Conservation (phyloP, 768 basidiomycete genomes). For the Cyclocybe cylindracea region DNA sequence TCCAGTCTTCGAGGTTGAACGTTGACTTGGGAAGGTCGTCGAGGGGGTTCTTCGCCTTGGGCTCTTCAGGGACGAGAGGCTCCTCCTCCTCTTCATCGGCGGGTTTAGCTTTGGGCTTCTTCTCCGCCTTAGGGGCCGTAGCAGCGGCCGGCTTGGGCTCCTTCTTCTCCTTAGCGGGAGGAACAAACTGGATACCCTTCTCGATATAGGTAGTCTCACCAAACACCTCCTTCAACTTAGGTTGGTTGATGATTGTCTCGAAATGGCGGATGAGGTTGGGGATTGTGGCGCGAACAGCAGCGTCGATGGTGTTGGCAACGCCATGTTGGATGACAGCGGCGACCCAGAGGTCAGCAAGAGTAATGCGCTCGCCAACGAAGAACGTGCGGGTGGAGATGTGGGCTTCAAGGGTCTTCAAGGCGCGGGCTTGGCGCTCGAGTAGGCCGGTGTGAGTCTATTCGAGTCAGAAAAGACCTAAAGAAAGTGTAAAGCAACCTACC, state of each 20-base stretch:
- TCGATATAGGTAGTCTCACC: constrained; percentile 63
- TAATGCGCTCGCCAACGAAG: constrained; percentile 93
- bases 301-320: constrained; percentile 62
- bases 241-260: constrained; percentile 88
- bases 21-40: constrained; percentile 87
- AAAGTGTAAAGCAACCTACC: constrained; percentile 39
- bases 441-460: constrained; percentile 58
- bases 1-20: constrained; percentile 95
- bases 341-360: constrained; percentile 82
- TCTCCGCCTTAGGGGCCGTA: constrained; percentile 56
- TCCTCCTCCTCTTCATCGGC: constrained; percentile 82
- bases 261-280: constrained; percentile 82
- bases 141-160: constrained; percentile 54
- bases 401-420: constrained; percentile 68
- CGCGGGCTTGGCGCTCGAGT: constrained; percentile 53
- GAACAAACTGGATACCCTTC: constrained; percentile 67
- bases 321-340: constrained; percentile 60
- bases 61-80: constrained; percentile 70
- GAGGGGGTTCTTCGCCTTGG: constrained; percentile 93
- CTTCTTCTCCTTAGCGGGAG: constrained; percentile 82
- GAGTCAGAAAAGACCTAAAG: constrained; percentile 2
- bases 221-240: constrained; percentile 67
- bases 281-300: constrained; percentile 60
- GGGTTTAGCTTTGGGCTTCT: constrained; percentile 61
- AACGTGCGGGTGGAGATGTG: constrained; percentile 82